Evolutionary conservation across 1,284 basidiomycete species (phyloP).

Genomic region (Termitomyces sp.): DNA sequence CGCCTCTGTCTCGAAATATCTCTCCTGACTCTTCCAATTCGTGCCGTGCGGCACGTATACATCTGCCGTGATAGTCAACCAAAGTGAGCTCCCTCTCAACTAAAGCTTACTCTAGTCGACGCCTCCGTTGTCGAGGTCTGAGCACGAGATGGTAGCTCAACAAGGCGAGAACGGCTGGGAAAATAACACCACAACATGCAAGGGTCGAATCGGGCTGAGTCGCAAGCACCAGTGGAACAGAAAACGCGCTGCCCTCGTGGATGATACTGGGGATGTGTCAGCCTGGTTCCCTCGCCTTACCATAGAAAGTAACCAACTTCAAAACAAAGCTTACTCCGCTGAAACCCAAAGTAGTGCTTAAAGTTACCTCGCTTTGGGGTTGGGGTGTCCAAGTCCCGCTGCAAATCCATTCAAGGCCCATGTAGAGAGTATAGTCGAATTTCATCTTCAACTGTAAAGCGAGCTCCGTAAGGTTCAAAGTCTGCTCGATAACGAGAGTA

Average conservation of each 20-base stretch:
- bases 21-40: conserved; percentile 32
- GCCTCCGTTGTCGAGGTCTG: conserved; percentile 45
- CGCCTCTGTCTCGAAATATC: conserved; percentile 29
- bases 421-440: conserved; percentile 27
- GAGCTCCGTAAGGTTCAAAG: conserved; percentile 33
- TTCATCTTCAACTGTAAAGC: conserved; percentile 30
- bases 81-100: neutral
- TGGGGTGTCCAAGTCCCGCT: conserved; percentile 31
- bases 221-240: conserved; percentile 34
- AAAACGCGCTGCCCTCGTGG: conserved; percentile 26
- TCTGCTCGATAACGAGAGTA: conserved; percentile 31
- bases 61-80: conserved; percentile 20
- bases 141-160: conserved; percentile 55
- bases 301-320: conserved; percentile 28
- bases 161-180: conserved; percentile 42
- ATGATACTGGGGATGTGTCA: conserved; percentile 21
- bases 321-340: conserved; percentile 30
- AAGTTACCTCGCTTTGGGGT: conserved; percentile 25
- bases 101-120: conserved; percentile 40
- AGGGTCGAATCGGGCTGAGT: conserved; percentile 25
- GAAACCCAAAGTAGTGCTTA: conserved; percentile 27
- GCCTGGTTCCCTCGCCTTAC: neutral
- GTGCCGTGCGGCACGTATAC: conserved; percentile 33
- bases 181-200: conserved; percentile 44
- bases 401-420: conserved; percentile 28